Conservation (phyloP, 2,329 filamentous ascomycete genomes). For the Cladophialophora exuberans region DNA sequence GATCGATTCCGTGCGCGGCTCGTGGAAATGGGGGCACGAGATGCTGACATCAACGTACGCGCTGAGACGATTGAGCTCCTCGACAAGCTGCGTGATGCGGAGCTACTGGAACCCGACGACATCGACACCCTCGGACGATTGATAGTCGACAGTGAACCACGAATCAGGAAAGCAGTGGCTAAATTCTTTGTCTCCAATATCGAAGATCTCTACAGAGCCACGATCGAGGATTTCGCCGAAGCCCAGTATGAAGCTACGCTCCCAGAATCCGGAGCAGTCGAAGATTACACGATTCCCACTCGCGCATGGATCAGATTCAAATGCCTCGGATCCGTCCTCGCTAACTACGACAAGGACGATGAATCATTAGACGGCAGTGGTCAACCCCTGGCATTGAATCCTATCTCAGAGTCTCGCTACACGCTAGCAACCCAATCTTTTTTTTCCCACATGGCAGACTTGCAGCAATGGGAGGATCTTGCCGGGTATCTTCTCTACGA, state of each 20-base stretch:
- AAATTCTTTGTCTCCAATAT: constrained; percentile 89
- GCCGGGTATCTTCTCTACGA: constrained; percentile 92
- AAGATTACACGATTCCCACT: constrained; percentile 74
- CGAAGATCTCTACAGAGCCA: constrained; percentile 75
- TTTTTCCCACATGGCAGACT: constrained; percentile 78
- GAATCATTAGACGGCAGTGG: constrained; percentile 51
- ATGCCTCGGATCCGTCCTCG: constrained; percentile 80
- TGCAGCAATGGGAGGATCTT: constrained; percentile 84
- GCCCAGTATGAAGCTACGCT: constrained; percentile 76
- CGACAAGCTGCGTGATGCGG: constrained; percentile 78
- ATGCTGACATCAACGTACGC: constrained; percentile 79
- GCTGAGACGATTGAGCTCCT: constrained; percentile 80
- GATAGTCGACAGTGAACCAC: constrained; percentile 83
- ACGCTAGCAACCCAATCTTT: constrained; percentile 83
- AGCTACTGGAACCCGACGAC: constrained; percentile 86
- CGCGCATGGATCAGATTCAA: constrained; percentile 90
- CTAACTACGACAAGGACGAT: constrained; percentile 73
- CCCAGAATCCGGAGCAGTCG: constrained; percentile 68
- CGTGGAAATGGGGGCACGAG: constrained; percentile 88
- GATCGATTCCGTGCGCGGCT: constrained; percentile 85
- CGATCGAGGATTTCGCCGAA: constrained; percentile 82
- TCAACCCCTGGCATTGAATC: constrained; percentile 36
- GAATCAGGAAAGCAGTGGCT: constrained; percentile 85
- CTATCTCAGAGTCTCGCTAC: constrained; percentile 72
- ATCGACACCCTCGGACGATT: constrained; percentile 85